Evolutionary conservation across 2,329 filamentous ascomycete species (phyloP).

Genomic region (Boeremia lycopersici): DNA sequence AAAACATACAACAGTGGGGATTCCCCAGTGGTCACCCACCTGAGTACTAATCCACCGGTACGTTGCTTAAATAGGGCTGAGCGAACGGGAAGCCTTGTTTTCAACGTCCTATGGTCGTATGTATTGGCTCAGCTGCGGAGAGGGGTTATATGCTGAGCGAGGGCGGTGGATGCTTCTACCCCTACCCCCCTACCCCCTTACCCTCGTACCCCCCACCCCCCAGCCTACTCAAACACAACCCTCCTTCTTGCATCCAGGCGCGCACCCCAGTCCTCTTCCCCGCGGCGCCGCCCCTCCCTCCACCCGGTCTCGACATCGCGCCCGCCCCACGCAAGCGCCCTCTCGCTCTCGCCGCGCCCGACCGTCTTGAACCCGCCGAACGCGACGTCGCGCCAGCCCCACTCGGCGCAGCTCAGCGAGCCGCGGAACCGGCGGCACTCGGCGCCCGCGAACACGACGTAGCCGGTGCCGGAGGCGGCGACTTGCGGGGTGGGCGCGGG

Average conservation of each 20-base stretch:
- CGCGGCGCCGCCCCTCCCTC: not conserved
- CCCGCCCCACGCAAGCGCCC: slow-evolving; percentile 19
- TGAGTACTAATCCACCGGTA: too few species aligned
- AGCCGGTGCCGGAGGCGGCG: slow-evolving; percentile 19
- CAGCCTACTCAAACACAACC: slow-evolving; percentile 10
- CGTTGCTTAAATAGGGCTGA: too few species aligned
- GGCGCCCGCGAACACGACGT: slow-evolving; percentile 29
- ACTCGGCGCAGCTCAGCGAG: slow-evolving; percentile 23
- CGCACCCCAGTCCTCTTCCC: slow-evolving; percentile 5
- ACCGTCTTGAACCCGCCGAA: slow-evolving; percentile 27
- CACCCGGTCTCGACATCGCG: slow-evolving; percentile 12
- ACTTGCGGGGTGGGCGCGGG: not conserved
- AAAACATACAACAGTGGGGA: too few species aligned
- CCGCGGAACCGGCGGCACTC: slow-evolving; percentile 35
- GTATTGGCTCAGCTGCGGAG: too few species aligned
- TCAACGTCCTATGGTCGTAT: too few species aligned
- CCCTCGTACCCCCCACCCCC: too few species aligned
- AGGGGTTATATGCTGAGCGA: too few species aligned
- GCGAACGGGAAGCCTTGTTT: too few species aligned
- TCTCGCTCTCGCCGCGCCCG: slow-evolving; percentile 23
- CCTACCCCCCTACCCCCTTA: too few species aligned
- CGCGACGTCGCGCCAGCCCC: slow-evolving; percentile 30
- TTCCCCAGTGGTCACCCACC: too few species aligned
- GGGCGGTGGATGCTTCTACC: too few species aligned
- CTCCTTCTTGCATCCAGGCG: slow-evolving; percentile 2